Percentiles rank a stretch among this genome's conserved stretches.
Evolutionary conservation across 2,329 filamentous ascomycete genomes (phyloP).

Genomic region (Penicillium rolfsii): DNA sequence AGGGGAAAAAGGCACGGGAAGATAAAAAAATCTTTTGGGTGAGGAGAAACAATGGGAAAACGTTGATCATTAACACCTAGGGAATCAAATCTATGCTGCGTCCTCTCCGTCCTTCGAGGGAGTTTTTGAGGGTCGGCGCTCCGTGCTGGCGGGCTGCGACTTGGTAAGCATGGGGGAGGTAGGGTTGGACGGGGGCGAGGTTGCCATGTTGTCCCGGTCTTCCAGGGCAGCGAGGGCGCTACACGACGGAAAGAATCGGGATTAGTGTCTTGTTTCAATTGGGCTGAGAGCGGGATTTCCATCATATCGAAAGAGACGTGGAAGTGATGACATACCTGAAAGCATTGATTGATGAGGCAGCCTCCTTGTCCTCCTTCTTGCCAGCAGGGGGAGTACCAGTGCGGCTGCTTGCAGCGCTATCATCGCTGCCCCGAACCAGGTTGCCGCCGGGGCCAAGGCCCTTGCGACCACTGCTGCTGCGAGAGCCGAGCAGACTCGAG

Average conservation of each 20-base stretch:
- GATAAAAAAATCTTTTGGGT: constrained; percentile 37
- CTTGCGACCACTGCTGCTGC: constrained; percentile 82
- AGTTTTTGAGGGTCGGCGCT: constrained; percentile 49
- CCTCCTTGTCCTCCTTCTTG: constrained; percentile 64
- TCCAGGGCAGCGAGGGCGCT: constrained; percentile 55
- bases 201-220: constrained; percentile 50
- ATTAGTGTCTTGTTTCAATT: not conserved
- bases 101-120: constrained; percentile 47
- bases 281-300: not conserved
- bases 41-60: constrained; percentile 33
- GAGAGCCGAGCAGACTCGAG: constrained; percentile 82
- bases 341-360: constrained; percentile 77
- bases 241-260: constrained; percentile 12
- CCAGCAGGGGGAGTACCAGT: constrained; percentile 80
- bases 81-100: constrained; percentile 46
- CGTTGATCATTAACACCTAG: constrained; percentile 45
- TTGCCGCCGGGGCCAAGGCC: constrained; percentile 73
- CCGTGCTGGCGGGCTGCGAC: constrained; percentile 48
- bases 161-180: constrained; percentile 53
- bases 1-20: constrained; percentile 12
- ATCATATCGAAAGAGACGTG: not conserved
- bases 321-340: constrained; percentile 70
- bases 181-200: constrained; percentile 54
- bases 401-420: constrained; percentile 84
- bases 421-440: constrained; percentile 74